Base-by-base conservation (phyloP, 768 basidiomycete genomes). In the Russula griseocarnosa region DNA sequence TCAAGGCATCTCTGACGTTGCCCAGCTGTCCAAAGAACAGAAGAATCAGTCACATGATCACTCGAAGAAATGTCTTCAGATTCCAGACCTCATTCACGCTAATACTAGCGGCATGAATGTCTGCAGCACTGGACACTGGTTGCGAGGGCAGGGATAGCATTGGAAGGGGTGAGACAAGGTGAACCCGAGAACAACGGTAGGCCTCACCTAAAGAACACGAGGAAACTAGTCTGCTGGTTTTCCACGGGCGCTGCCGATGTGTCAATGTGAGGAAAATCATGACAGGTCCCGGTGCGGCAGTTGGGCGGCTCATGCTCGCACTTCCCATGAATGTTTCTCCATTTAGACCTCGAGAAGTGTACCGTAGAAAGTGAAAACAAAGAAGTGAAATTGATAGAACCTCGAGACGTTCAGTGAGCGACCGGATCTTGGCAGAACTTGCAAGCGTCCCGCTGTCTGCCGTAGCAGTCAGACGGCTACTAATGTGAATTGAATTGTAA, bases 1-100 rank as follows among this genome's bases (percentile, higher is more conserved):
- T 79, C 50, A 87, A 74, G n/a, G 85, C 85, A 65, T 85, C 83
- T 55, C 76, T 73, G 50, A 83, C 73, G 66, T 78, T 79, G 60
- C 80, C 80, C 38, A 84, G 70, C 85, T 87, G 65, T n/a, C 51
- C 26, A 28, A 28, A 42, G 32, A 24, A 30, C 46, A 53, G 47
- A 47, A 32, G 20, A 62, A 56, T 58, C 13, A 56, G 58, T 58
- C 57, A 68, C 59, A 61, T 50, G 55, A 64, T 50, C 22, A 50
- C 20, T 49, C 28, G 44, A 52, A 38, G 22, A 22, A 49, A 36
- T n/a, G 58, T 28, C 62, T 60, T 62, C 56, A 22, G 38, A 36
- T 36, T 14, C 36, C 6, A 1, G 6, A 65, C 59, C 64, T 60
- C 55, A 50, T 56, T 65, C 42, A 65, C 64, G 32, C 24, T 51